A percentile compares a stretch with the other conserved stretches of the same genome.
These are phyloP conservation scores for Parastagonospora avenae DNA, from an alignment of 2,329 filamentous ascomycete species.

Conservation along the genomic window DNA sequence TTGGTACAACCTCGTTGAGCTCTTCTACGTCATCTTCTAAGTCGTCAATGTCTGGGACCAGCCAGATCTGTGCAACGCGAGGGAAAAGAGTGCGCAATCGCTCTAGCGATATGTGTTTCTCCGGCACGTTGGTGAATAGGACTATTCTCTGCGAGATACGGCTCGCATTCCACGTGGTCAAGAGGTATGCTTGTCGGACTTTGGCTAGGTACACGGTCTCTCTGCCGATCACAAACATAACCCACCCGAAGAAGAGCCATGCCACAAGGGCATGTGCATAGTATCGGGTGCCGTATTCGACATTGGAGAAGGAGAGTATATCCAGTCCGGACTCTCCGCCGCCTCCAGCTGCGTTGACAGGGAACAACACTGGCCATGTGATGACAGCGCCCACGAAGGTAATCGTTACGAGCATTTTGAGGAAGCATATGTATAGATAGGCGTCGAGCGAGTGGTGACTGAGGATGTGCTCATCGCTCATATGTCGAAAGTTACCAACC, in stretches of 20 bases:
- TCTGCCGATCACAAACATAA: slow-evolving; percentile 52
- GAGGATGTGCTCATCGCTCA: slow-evolving; percentile 53
- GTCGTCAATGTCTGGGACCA: slow-evolving; percentile 53
- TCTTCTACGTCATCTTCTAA: slow-evolving; percentile 51
- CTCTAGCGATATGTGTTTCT: slow-evolving; percentile 44
- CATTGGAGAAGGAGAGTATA: slow-evolving; percentile 46
- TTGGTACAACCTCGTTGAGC: slow-evolving; percentile 49
- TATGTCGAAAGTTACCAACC: slow-evolving; percentile 53
- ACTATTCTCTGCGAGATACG: slow-evolving; percentile 54
- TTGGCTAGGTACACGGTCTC: slow-evolving; percentile 55
- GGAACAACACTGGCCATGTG: slow-evolving; percentile 55
- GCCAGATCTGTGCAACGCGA: slow-evolving; percentile 51
- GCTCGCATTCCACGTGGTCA: slow-evolving; percentile 50
- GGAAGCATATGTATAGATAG: slow-evolving; percentile 54
- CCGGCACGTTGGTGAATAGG: slow-evolving; percentile 55
- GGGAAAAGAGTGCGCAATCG: slow-evolving; percentile 46
- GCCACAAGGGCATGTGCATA: slow-evolving; percentile 53
- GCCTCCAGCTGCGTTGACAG: slow-evolving; percentile 51
- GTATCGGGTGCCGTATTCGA: slow-evolving; percentile 42
- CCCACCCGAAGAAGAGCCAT: slow-evolving; percentile 50
- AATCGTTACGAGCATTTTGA: slow-evolving; percentile 50
- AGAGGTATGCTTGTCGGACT: slow-evolving; percentile 53
- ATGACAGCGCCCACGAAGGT: slow-evolving; percentile 50
- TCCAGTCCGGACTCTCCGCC: slow-evolving; percentile 44
- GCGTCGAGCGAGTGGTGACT: slow-evolving; percentile 56